Conservation (phyloP, 192 early-diverging fungal genomes). For the Podila epigama region DNA sequence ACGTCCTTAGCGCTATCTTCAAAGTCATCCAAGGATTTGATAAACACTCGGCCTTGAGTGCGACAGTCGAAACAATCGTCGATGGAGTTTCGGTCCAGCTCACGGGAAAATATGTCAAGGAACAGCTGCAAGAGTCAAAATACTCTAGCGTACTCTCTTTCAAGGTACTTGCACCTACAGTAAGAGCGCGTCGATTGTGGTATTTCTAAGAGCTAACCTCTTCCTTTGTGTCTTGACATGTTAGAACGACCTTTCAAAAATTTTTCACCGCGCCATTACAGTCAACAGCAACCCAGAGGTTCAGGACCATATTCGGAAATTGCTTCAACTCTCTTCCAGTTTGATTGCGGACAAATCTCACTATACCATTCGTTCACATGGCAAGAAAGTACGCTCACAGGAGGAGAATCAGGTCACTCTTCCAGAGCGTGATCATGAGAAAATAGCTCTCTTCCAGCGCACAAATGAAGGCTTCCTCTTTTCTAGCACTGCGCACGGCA, state of each 20-base stretch:
- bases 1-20: conserved; percentile 17
- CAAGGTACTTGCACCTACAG: too few relatives aligned
- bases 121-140: conserved; percentile 21
- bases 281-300: background rate
- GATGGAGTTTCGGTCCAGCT: conserved; percentile 19
- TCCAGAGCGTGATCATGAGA: conserved; percentile 30
- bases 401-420: conserved; percentile 21
- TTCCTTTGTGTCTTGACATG: too few relatives aligned
- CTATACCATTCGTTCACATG: conserved; percentile 44
- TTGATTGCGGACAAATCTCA: conserved; percentile 37
- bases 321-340: conserved; percentile 28
- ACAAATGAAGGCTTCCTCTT: conserved; percentile 57
- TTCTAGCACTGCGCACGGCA: conserved; percentile 29
- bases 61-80: background rate
- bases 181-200: too few relatives aligned
- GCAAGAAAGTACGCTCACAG: conserved; percentile 33
- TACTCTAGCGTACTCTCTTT: conserved; percentile 24
- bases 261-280: conserved; percentile 16
- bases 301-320: conserved; percentile 17
- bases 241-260: conserved; percentile 30
- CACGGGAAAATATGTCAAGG: conserved; percentile 5
- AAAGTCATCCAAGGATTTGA: conserved; percentile 23
- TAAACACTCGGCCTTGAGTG: conserved; percentile 9
- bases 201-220: too few relatives aligned
- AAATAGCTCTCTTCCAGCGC: conserved; percentile 53